Evolutionary conservation across 2,329 filamentous ascomycete genomes (phyloP).

Genomic region (Cordyceps fumosorosea): DNA sequence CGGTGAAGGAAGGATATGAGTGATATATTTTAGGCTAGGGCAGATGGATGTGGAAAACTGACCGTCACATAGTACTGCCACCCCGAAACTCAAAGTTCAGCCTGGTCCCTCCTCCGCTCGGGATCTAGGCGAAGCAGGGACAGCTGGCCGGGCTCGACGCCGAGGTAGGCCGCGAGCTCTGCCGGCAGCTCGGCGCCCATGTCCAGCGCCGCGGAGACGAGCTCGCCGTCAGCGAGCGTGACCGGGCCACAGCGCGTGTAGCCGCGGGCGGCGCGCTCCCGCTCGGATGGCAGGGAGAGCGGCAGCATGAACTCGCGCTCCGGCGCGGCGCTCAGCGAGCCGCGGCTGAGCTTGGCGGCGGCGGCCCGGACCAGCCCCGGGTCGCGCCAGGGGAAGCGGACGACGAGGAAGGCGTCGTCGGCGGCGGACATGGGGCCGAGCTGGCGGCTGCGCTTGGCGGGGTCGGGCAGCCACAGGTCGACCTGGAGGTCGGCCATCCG

Average conservation of each 20-base stretch:
- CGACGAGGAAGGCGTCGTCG: constrained; percentile 46
- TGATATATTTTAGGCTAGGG: background rate
- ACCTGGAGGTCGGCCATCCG: constrained; percentile 63
- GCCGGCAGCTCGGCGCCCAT: constrained; percentile 51
- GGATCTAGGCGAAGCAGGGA: constrained; percentile 64
- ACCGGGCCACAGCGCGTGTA: constrained; percentile 54
- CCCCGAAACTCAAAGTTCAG: constrained; percentile 62
- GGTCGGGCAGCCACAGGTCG: constrained; percentile 64
- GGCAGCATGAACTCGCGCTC: constrained; percentile 63
- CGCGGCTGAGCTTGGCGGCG: constrained; percentile 45
- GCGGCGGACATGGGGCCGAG: constrained; percentile 37
- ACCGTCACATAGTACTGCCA: constrained; percentile 42
- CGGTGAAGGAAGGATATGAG: background rate
- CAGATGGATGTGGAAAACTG: background rate
- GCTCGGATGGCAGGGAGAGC: constrained; percentile 50
- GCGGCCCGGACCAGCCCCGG: constrained; percentile 37
- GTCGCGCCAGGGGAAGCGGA: constrained; percentile 58
- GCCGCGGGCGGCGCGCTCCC: constrained; percentile 50
- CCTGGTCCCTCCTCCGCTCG: constrained; percentile 45
- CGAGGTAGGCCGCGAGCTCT: constrained; percentile 60
- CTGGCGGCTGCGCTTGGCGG: constrained; percentile 44
- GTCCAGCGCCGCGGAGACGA: constrained; percentile 48
- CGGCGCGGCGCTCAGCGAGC: constrained; percentile 39
- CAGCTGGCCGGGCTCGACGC: constrained; percentile 54
- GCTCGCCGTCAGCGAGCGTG: constrained; percentile 55